Percentiles rank a stretch among this genome's conserved stretches.
phyloP scores from a whole-genome alignment of 805 yeast genomes.

The Wickerhamomyces sydowiorum region DNA sequence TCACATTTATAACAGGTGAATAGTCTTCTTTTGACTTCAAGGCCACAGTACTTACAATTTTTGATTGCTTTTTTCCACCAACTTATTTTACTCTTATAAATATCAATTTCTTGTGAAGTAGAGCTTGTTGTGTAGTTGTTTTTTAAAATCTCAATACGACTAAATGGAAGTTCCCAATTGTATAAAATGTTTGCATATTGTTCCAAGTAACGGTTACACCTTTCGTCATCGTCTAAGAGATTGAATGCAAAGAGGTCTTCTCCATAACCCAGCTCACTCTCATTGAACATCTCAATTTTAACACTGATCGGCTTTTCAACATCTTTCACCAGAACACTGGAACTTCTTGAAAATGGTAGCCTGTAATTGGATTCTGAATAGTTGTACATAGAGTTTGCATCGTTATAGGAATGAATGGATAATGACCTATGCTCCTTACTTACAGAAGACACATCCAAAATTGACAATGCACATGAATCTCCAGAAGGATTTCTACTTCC shows the following conservation, averaged over 20 bases:
- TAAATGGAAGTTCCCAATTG: slow-evolving; percentile 80
- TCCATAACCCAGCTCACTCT: slow-evolving; percentile 29
- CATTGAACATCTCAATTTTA: slow-evolving; percentile 41
- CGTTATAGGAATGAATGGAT: slow-evolving; percentile 11
- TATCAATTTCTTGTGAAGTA: slow-evolving; percentile 20
- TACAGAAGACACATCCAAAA: background rate
- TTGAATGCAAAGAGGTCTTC: slow-evolving; percentile 27
- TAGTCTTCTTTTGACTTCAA: slow-evolving; percentile 52
- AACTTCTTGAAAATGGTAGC: slow-evolving; percentile 19
- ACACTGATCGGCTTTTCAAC: slow-evolving; percentile 25
- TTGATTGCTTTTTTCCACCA: slow-evolving; percentile 24
- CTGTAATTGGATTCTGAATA: slow-evolving; percentile 19
- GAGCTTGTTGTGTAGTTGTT: slow-evolving; percentile 35
- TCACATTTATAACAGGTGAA: slow-evolving; percentile 70
- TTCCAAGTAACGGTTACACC: slow-evolving; percentile 40
- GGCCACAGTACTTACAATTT: slow-evolving; percentile 63
- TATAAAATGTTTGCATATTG: slow-evolving; percentile 75
- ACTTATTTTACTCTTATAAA: slow-evolving; percentile 26
- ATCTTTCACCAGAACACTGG: slow-evolving; percentile 16
- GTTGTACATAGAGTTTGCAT: slow-evolving; percentile 7
- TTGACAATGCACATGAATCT: background rate
- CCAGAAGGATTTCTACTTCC: slow-evolving; percentile 2
- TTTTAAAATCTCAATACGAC: slow-evolving; percentile 72
- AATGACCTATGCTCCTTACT: slow-evolving; percentile 1
- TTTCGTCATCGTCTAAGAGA: slow-evolving; percentile 26